Percentiles rank a stretch among this genome's conserved stretches.
Evolutionary conservation across 2,329 filamentous ascomycete species (phyloP).

Genomic region (Plenodomus biglobosus): DNA sequence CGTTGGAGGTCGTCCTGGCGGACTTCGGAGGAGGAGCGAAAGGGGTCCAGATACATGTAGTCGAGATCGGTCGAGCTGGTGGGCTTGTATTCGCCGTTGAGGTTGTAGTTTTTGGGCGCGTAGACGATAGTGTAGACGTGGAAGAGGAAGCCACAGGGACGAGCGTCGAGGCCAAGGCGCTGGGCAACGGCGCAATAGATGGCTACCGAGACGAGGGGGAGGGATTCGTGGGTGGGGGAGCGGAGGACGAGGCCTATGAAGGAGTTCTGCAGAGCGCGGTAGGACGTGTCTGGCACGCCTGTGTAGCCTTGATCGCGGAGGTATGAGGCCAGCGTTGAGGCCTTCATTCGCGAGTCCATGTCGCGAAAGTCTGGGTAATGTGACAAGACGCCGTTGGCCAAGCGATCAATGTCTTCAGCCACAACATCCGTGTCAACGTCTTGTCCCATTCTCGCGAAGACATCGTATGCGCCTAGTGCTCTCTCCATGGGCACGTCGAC

Average conservation of each 20-base stretch:
- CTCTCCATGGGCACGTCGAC: slow-evolving; percentile 66
- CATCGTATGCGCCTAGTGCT: slow-evolving; percentile 79
- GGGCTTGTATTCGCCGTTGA: slow-evolving; percentile 45
- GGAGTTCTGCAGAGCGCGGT: slow-evolving; percentile 81
- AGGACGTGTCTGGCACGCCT: slow-evolving; percentile 71
- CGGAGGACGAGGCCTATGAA: slow-evolving; percentile 81
- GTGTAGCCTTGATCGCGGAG: slow-evolving; percentile 68
- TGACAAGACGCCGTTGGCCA: slow-evolving; percentile 59
- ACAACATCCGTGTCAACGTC: slow-evolving; percentile 71
- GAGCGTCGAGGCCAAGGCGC: slow-evolving; percentile 72
- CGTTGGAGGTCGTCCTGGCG: slow-evolving; percentile 59
- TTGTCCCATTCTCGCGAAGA: slow-evolving; percentile 78
- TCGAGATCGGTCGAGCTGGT: slow-evolving; percentile 27
- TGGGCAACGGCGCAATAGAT: slow-evolving; percentile 83
- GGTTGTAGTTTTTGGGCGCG: slow-evolving; percentile 59
- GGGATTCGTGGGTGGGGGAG: slow-evolving; percentile 71
- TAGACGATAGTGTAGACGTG: slow-evolving; percentile 82
- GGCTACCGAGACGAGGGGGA: slow-evolving; percentile 82
- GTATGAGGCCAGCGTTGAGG: slow-evolving; percentile 68
- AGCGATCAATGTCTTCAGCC: slow-evolving; percentile 62
- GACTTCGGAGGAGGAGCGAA: slow-evolving; percentile 69
- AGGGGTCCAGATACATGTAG: slow-evolving; percentile 84
- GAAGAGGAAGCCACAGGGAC: slow-evolving; percentile 77
- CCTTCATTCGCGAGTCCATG: slow-evolving; percentile 66
- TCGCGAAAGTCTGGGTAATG: slow-evolving; percentile 57